Evolutionary conservation across 495 filamentous ascomycete genomes (phyloP), one percentile per base, ranked within the genome.

Genomic region (Aspergillus avenaceus): DNA sequence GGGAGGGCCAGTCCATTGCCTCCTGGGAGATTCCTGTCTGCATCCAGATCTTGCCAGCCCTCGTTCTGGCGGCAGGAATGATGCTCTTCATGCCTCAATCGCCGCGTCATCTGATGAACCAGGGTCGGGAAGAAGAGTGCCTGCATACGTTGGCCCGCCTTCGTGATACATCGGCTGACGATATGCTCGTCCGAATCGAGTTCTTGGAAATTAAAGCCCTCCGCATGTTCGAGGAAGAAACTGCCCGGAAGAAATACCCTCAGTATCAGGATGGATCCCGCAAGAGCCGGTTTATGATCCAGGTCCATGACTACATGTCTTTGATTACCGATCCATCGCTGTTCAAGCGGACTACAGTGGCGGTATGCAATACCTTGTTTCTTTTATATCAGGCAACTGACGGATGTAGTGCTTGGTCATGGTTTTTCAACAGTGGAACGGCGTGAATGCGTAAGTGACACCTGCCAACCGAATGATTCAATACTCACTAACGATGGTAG

Each of bases 21-120:
- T 70, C 74, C 1, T 80, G 75, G 77, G 52, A 70, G 14, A 31
- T 77, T 8, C 73, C 73, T 5, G 54, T 76, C 36, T 66, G 64
- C 8, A 63, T 79, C 19, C 76, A 78, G 41, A 57, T 72, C 11
- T 50, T 74, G 1, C 75, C 75, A 0, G 71, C 74, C 5, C 21
- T 72, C 6, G 38, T 71, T 18, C 65, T 79, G n/a, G 64, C 59
- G 3, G 45, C 56, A 21, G 74, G 74, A 5, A 67, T 74, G 59
- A 55, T 70, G 42, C 58, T 87, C 37, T 89, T 89, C 64, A 80
- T 93, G 86, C 88, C 88, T 3, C 88, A 88, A 68, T 89, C 85
- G 0, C 88, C 88, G 0, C 81, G 88, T 60, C 88, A 87, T 78
- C 71, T 92, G 2, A 74, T 87, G 43, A 81, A 88, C 53, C 83